A percentile compares a stretch with the other conserved stretches of the same genome.
Conservation (phyloP, 2,329 filamentous ascomycete species). For the Talaromyces marneffei region DNA sequence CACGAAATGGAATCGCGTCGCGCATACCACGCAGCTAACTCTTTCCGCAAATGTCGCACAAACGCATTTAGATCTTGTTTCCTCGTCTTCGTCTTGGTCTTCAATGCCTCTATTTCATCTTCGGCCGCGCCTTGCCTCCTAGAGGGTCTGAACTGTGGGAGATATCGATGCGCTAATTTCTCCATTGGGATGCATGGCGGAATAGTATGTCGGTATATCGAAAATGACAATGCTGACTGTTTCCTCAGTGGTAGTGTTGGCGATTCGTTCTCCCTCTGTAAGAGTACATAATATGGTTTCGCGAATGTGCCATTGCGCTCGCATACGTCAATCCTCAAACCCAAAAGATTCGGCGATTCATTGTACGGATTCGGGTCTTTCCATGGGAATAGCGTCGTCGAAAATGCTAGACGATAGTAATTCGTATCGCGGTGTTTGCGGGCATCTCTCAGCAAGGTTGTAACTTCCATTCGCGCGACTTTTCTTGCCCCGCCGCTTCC, state of each 20-base stretch:
- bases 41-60: constrained; percentile 35
- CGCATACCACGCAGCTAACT: constrained; percentile 39
- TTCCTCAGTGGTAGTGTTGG: background rate
- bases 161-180: constrained; percentile 33
- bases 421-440: constrained; percentile 33
- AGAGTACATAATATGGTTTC: constrained; percentile 41
- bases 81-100: constrained; percentile 18
- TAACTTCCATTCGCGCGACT: constrained; percentile 25
- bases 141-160: constrained; percentile 19
- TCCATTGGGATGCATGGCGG: constrained; percentile 39
- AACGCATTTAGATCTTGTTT: constrained; percentile 35
- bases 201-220: constrained; percentile 42
- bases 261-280: constrained; percentile 22
- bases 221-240: constrained; percentile 18
- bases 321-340: constrained; percentile 40
- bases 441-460: constrained; percentile 28
- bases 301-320: constrained; percentile 34
- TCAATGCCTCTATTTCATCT: constrained; percentile 16
- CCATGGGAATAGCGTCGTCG: constrained; percentile 43
- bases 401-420: constrained; percentile 41
- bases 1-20: constrained; percentile 33
- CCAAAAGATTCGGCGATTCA: constrained; percentile 30
- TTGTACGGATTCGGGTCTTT: constrained; percentile 37
- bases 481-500: constrained; percentile 14
- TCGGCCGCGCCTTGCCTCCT: background rate